phyloP scores from a whole-genome alignment of 306 rosid species.

The Crotalaria pallida region DNA sequence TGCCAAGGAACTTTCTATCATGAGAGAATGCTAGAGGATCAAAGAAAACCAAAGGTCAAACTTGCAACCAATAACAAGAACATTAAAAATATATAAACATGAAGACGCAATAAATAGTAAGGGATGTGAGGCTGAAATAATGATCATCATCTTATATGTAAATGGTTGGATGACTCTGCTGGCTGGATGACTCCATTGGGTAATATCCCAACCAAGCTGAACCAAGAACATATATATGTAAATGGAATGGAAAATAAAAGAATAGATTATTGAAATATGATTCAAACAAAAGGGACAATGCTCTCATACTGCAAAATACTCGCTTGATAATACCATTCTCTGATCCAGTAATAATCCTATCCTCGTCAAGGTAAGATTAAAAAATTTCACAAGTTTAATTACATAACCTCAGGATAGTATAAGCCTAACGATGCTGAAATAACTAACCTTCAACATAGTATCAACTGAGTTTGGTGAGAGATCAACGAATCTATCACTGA shows the following conservation, averaged over 20 bases:
- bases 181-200: too few species aligned
- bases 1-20: neutral
- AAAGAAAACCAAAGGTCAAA: slow-evolving; percentile 25
- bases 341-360: slow-evolving; percentile 77
- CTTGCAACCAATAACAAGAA: neutral
- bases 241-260: neutral
- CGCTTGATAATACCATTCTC: slow-evolving; percentile 90
- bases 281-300: neutral
- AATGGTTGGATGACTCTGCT: too few species aligned
- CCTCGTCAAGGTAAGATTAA: slow-evolving; percentile 78
- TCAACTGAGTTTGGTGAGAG: too few species aligned
- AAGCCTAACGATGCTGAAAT: slow-evolving; percentile 12
- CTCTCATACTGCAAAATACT: too few species aligned
- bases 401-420: neutral
- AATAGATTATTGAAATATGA: slow-evolving; percentile 1
- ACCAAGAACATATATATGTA: too few species aligned
- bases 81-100: neutral
- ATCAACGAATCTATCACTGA: too few species aligned
- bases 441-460: too few species aligned
- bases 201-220: too few species aligned
- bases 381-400: neutral
- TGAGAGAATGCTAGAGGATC: too few species aligned
- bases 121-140: too few species aligned
- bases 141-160: too few species aligned
- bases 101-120: neutral